Percentiles rank a stretch among this genome's conserved stretches.
These are phyloP conservation scores for Amanita phalloides DNA, from an alignment of 768 basidiomycete species.

Conservation along the genomic window DNA sequence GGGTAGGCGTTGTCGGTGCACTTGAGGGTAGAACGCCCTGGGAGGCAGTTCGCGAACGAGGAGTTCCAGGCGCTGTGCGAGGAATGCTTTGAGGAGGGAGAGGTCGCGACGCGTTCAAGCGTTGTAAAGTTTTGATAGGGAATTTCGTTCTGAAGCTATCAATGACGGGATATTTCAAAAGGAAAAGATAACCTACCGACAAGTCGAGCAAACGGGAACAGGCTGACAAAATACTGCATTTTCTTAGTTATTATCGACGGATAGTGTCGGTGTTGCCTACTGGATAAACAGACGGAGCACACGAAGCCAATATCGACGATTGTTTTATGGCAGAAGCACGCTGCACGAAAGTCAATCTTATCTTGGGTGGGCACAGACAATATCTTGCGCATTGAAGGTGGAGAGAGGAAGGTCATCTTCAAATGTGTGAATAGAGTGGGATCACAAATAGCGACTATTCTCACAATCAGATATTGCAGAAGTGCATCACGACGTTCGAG, in stretches of 20 bases:
- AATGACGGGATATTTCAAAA: constrained; percentile 2
- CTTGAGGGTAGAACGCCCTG: not conserved
- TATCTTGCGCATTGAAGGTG: constrained; percentile 55
- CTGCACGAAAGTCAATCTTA: constrained; percentile 92
- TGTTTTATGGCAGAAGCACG: constrained; percentile 97
- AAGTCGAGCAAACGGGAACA: constrained; percentile 88
- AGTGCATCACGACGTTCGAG: constrained; percentile 72
- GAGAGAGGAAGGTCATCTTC: constrained; percentile 71
- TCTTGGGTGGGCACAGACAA: constrained; percentile 89
- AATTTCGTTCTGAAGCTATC: constrained; percentile 67
- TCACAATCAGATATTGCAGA: constrained; percentile 84
- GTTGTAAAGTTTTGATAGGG: constrained; percentile 84
- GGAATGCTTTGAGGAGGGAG: constrained; percentile 11
- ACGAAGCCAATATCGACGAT: constrained; percentile 96
- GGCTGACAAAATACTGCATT: constrained; percentile 87
- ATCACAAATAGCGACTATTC: constrained; percentile 5
- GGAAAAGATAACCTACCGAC: constrained; percentile 41
- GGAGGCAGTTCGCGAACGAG: constrained; percentile 18
- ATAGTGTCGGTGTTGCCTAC: constrained; percentile 35
- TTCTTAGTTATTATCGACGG: not conserved
- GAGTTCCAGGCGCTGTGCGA: constrained; percentile 21
- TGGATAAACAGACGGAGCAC: constrained; percentile 96
- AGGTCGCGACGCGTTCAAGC: constrained; percentile 42
- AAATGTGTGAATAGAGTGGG: constrained; percentile 8
- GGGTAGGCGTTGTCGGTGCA: constrained; percentile 10